These are phyloP conservation scores for Dalbergia cultrata DNA, from an alignment of 306 rosid genomes.

Conservation along the genomic window DNA sequence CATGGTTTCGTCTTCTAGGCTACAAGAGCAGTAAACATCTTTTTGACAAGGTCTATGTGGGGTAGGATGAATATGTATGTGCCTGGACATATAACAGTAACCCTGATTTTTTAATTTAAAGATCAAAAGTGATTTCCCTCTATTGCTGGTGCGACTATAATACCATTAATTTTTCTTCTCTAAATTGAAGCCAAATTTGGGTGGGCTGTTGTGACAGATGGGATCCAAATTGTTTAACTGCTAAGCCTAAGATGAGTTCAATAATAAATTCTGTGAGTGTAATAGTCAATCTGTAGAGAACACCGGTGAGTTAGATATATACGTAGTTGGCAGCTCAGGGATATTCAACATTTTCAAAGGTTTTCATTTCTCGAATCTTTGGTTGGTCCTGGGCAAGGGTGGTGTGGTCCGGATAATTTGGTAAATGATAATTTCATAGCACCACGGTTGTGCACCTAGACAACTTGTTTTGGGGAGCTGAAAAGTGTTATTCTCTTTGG, in stretches of 20 bases:
- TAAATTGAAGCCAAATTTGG: not conserved
- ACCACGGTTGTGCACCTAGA: constrained; percentile 36
- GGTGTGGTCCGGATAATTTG: constrained; percentile 45
- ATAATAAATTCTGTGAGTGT: not conserved
- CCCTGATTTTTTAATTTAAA: constrained; percentile 47
- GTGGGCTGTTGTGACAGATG: constrained; percentile 29
- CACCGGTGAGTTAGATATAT: constrained; percentile 20
- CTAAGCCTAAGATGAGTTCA: not conserved
- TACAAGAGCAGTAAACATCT: constrained; percentile 59
- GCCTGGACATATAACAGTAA: constrained; percentile 55
- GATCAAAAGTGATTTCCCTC: constrained; percentile 43
- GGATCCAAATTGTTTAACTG: constrained; percentile 25
- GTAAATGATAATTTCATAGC: constrained; percentile 19
- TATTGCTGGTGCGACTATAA: constrained; percentile 35
- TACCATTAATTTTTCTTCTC: constrained; percentile 1
- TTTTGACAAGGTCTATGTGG: constrained; percentile 59
- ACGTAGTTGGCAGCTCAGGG: constrained; percentile 39
- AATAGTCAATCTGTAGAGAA: constrained; percentile 4
- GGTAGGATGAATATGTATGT: constrained; percentile 59
- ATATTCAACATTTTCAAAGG: constrained; percentile 42
- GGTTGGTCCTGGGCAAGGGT: constrained; percentile 38
- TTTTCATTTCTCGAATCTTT: constrained; percentile 41
- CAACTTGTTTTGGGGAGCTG: constrained; percentile 46
- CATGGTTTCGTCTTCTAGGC: constrained; percentile 45
- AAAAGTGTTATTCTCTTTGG: constrained; percentile 48